Evolutionary conservation across 177 flowering plant species (phyloP), one percentile per base, ranked within the genome.

Genomic region (Vitis hybrid): DNA sequence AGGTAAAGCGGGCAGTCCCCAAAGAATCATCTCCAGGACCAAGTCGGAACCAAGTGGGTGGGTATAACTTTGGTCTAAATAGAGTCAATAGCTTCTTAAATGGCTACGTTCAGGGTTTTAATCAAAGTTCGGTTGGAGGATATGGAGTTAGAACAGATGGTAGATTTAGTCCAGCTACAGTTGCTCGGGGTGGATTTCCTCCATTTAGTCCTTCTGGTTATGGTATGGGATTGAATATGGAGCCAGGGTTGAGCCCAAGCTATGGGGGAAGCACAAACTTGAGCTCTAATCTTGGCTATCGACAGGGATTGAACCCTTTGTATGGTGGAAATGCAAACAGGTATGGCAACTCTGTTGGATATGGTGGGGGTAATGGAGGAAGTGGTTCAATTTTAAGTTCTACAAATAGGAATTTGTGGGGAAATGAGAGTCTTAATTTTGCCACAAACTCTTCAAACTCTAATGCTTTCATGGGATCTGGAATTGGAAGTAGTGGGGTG

Each of bases 1-100:
- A 87, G 82, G 90, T 87, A 18, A 87, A 87, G 73, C 77, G 87
- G 11, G 90, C 90, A 57, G 85, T 87, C 39, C 89, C 88, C 5
- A 88, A 88, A 67, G 87, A 88, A 66, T 70, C 75, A 61, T 86
- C 90, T 68, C 89, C 92, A 0, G 83, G 84, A 4, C 81, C 86
- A 13, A 81, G 49, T 56, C 76, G 89, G 64, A 76, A 74, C 76
- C 87, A 67, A 33, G 53, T 83, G 52, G 75, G 78, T 65, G 84
- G 82, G 16, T 72, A 74, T 59, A 80, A 66, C 74, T 71, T 69
- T 72, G 83, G 85, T 55, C 59, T 83, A 3, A 70, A 74, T 67
- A 82, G 87, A 69, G 77, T 70, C 60, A 83, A 63, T 74, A 84
- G 69, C 75, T 76, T 82, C 55, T 80, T 84, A 18, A 81, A 74